These are phyloP conservation scores for Hepatocystis sp. DNA, from an alignment of 169 alveolate genomes.

Conservation along the genomic window DNA sequence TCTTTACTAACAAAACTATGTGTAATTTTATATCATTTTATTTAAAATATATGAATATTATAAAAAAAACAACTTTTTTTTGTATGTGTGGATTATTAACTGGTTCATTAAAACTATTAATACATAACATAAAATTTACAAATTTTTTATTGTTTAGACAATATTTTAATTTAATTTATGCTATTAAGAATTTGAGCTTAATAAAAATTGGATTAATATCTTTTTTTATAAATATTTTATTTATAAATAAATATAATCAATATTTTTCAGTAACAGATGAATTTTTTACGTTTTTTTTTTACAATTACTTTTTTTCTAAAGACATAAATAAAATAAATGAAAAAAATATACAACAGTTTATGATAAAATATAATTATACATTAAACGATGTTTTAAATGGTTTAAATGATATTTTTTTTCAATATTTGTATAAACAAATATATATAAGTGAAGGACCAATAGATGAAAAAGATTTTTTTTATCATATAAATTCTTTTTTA, in stretches of 20 bases:
- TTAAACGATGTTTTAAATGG: constrained; percentile 36
- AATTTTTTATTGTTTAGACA: constrained; percentile 7
- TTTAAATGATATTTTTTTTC: constrained; percentile 33
- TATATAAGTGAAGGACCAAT: constrained; percentile 30
- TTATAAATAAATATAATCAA: constrained; percentile 40
- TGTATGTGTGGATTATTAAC: constrained; percentile 35
- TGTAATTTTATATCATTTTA: constrained; percentile 74
- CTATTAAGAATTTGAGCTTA: constrained; percentile 16
- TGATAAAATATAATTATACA: constrained; percentile 51
- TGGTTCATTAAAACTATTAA: not conserved
- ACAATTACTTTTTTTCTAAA: constrained; percentile 29
- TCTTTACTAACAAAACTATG: constrained; percentile 45
- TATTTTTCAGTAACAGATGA: constrained; percentile 62
- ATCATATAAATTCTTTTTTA: constrained; percentile 14
- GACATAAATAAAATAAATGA: constrained; percentile 30
- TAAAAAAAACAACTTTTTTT: constrained; percentile 25
- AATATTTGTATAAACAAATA: constrained; percentile 25
- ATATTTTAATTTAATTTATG: constrained; percentile 18
- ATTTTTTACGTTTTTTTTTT: constrained; percentile 19
- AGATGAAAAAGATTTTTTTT: constrained; percentile 5
- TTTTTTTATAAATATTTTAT: constrained; percentile 19
- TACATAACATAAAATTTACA: constrained; percentile 30
- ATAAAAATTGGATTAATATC: constrained; percentile 36
- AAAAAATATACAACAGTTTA: constrained; percentile 29
- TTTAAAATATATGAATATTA: constrained; percentile 20